A percentile compares a stretch with the other conserved stretches of the same genome.
Conservation (phyloP, 176 grass and related monocot genomes). For the Themeda triandra region DNA sequence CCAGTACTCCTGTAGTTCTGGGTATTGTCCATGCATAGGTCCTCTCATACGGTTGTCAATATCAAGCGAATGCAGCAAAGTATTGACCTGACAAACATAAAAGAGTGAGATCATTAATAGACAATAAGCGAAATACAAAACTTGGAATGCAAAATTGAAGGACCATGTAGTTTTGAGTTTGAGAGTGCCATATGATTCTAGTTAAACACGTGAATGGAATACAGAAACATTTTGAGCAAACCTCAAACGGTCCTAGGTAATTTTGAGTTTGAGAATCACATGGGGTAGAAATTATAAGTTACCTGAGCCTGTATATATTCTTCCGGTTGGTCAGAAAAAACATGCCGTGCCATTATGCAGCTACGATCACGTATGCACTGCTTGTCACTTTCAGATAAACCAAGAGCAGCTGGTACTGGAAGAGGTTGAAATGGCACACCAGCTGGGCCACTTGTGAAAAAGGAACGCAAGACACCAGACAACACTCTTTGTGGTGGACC, state of each 20-base stretch:
- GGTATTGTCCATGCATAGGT: slow-evolving; percentile 63
- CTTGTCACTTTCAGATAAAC: slow-evolving; percentile 95
- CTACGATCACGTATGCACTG: slow-evolving; percentile 94
- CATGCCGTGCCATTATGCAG: slow-evolving; percentile 97
- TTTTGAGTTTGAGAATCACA: neutral
- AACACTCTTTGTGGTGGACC: slow-evolving; percentile 88
- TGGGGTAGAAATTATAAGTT: slow-evolving; percentile 13
- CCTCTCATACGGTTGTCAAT: slow-evolving; percentile 75
- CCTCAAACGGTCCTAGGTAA: neutral
- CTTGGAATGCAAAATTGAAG: slow-evolving; percentile 3
- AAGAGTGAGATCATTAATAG: slow-evolving; percentile 23
- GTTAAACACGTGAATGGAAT: slow-evolving; percentile 3
- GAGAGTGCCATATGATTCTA: neutral
- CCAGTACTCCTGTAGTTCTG: slow-evolving; percentile 95
- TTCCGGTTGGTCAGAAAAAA: slow-evolving; percentile 94
- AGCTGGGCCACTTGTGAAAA: slow-evolving; percentile 73
- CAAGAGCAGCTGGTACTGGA: slow-evolving; percentile 81
- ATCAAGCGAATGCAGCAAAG: slow-evolving; percentile 89
- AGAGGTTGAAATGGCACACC: slow-evolving; percentile 91
- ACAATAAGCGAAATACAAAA: neutral
- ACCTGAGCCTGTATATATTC: slow-evolving; percentile 95
- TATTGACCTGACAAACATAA: slow-evolving; percentile 74
- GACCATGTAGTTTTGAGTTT: neutral
- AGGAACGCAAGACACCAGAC: slow-evolving; percentile 88
- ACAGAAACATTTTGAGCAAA: slow-evolving; percentile 22